Percentiles rank a stretch among this genome's conserved stretches.
Evolutionary conservation across 169 alveolate genomes (phyloP).

Genomic region (Plasmodium knowlesi): DNA sequence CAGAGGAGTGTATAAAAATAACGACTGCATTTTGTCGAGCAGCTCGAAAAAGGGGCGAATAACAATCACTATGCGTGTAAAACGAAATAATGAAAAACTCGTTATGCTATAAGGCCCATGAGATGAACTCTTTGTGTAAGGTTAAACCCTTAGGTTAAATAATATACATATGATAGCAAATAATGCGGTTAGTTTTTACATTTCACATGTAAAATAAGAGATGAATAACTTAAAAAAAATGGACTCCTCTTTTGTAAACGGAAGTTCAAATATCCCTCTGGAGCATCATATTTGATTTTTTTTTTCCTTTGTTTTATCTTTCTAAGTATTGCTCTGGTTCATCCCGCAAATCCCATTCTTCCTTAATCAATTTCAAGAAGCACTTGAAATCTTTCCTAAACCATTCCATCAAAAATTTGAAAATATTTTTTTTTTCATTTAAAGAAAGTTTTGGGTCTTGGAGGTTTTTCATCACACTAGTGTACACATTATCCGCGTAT

Average conservation of each 20-base stretch:
- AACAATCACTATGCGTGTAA: not conserved
- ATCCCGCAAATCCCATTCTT: constrained; percentile 6
- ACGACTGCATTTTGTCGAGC: not conserved
- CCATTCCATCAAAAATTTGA: not conserved
- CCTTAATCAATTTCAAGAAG: not conserved
- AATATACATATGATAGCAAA: not conserved
- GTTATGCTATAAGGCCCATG: not conserved
- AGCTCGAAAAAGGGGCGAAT: not conserved
- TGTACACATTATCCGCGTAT: not conserved
- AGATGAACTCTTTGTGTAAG: not conserved
- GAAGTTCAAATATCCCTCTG: not conserved
- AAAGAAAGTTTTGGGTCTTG: not conserved
- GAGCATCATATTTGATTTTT: not conserved
- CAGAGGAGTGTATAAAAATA: not conserved
- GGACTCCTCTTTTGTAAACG: not conserved
- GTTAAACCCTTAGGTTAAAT: not conserved
- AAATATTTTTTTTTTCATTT: not conserved
- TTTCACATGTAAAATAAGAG: not conserved
- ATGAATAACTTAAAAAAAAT: not conserved
- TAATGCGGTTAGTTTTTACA: not conserved
- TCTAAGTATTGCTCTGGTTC: constrained; percentile 25
- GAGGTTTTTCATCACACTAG: not conserved
- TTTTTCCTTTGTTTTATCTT: not conserved
- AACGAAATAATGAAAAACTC: not conserved
- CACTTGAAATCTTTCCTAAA: not conserved